phyloP scores from a whole-genome alignment of 2,329 filamentous ascomycete species.

The Macrophomina phaseolina region DNA sequence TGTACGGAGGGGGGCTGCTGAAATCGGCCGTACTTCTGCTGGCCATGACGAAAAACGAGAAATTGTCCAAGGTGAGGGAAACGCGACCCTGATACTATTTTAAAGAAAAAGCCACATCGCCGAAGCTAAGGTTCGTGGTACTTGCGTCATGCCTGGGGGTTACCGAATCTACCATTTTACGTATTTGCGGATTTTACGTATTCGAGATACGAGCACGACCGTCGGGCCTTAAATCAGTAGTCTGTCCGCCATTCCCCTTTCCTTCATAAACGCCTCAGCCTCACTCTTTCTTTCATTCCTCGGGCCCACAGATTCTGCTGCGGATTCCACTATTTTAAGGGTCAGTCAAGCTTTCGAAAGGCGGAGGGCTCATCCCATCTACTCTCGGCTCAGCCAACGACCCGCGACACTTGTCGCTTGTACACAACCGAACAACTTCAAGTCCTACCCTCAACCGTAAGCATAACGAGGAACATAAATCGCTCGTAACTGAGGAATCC shows the following conservation, averaged over 20 bases:
- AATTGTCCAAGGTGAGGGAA: not conserved
- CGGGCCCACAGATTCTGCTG: not conserved
- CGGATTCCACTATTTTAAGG: not conserved
- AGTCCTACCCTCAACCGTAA: not conserved
- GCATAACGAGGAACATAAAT: no score
- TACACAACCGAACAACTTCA: no score
- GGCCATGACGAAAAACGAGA: not conserved
- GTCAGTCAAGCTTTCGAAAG: not conserved
- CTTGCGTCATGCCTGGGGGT: not conserved
- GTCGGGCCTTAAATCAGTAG: not conserved
- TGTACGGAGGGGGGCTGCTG: constrained; percentile 1
- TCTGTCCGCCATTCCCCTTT: not conserved
- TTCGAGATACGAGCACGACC: constrained; percentile 1
- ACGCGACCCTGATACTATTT: not conserved
- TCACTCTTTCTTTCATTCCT: not conserved
- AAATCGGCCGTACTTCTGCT: not conserved
- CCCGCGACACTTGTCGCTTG: no score
- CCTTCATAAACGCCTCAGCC: not conserved
- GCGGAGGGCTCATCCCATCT: no score
- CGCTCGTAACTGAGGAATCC: no score
- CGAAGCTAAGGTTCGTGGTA: not conserved
- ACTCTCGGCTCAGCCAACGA: no score
- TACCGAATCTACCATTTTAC: not conserved
- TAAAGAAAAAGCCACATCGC: not conserved
- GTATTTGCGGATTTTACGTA: constrained; percentile 10